phyloP scores from a whole-genome alignment of 225 moss, liverwort and hornwort species.

The Lunularia cruciata region DNA sequence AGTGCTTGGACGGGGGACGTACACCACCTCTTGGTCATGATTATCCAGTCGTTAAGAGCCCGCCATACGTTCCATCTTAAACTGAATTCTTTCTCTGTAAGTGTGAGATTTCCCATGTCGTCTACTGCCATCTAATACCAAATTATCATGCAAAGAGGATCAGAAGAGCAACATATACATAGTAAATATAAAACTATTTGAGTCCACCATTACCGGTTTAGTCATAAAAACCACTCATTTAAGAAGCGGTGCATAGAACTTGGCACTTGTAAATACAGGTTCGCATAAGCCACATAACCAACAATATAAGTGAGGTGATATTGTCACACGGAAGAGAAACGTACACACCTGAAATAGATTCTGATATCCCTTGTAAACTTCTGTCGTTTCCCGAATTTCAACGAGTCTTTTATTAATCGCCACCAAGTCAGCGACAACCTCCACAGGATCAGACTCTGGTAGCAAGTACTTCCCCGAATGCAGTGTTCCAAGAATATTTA shows the following conservation, averaged over 20 bases:
- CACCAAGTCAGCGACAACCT: constrained; percentile 58
- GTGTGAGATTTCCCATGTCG: constrained; percentile 73
- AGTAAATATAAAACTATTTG: no score
- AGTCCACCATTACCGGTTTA: no score
- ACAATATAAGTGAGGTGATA: no score
- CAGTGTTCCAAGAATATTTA: constrained; percentile 62
- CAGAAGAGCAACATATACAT: not conserved
- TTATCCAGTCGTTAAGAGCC: constrained; percentile 71
- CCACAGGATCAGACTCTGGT: constrained; percentile 56
- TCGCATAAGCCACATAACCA: not conserved
- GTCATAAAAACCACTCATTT: no score
- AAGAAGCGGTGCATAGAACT: not conserved
- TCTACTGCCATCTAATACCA: constrained; percentile 71
- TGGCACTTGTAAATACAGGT: not conserved
- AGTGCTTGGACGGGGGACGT: constrained; percentile 51
- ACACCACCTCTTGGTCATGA: constrained; percentile 64
- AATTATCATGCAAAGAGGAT: not conserved
- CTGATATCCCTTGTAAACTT: constrained; percentile 78
- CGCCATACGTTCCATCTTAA: constrained; percentile 84
- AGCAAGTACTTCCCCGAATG: constrained; percentile 59
- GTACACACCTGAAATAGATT: constrained; percentile 71
- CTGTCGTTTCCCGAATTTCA: constrained; percentile 55
- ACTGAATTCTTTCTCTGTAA: constrained; percentile 80
- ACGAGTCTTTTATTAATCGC: constrained; percentile 56
- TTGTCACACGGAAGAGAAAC: constrained; percentile 3